phyloP scores from a whole-genome alignment of 495 filamentous ascomycete genomes.

The Neurospora terricola region DNA sequence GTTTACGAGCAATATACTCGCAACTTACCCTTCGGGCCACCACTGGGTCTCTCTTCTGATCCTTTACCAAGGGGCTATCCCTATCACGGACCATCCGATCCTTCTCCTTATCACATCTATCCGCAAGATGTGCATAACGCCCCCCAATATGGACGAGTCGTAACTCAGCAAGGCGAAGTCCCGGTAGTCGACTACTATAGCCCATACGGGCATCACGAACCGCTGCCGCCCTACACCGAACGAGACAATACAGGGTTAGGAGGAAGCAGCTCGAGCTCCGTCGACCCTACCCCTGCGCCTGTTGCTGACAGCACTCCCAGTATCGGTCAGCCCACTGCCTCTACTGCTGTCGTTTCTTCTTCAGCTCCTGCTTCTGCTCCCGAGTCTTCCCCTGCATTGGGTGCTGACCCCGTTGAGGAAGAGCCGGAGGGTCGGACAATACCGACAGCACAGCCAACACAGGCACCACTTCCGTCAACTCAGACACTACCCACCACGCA shows the following conservation, averaged over 20 bases:
- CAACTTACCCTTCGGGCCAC: neutral
- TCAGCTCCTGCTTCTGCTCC: neutral
- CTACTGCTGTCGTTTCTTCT: neutral
- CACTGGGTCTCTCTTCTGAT: neutral
- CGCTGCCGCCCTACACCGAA: conserved; percentile 73
- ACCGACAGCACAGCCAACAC: neutral
- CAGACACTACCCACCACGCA: neutral
- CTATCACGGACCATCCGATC: conserved; percentile 53
- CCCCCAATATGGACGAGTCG: neutral
- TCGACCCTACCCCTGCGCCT: neutral
- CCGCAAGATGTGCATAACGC: conserved; percentile 49
- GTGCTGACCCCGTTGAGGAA: neutral
- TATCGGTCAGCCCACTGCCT: neutral
- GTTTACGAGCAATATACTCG: neutral
- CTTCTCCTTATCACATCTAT: conserved; percentile 83
- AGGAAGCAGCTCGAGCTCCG: conserved; percentile 13
- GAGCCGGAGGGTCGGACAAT: neutral
- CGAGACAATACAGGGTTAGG: conserved; percentile 31
- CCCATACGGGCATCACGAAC: conserved; percentile 84
- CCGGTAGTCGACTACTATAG: conserved; percentile 17
- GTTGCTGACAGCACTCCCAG: neutral
- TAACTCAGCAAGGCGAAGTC: neutral
- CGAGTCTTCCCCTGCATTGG: neutral
- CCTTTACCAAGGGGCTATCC: conserved; percentile 17
- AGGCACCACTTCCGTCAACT: neutral